These are phyloP conservation scores for Naegleria gruberi DNA, from an alignment of 208 protist genomes.

Conservation along the genomic window DNA sequence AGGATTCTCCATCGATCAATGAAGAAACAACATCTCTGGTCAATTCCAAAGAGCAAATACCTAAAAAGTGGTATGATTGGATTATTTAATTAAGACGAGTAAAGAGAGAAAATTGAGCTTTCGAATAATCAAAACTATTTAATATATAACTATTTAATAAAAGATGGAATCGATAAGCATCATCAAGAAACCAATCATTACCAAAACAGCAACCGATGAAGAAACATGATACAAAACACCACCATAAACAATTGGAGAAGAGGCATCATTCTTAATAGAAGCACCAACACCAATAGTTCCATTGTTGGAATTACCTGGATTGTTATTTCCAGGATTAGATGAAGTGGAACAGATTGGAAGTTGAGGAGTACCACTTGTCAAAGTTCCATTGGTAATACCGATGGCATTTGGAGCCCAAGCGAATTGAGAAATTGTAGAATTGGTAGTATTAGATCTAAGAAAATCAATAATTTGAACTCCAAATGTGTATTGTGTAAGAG, in stretches of 20 bases:
- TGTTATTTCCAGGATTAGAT: too few relatives aligned
- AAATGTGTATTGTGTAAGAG: not conserved
- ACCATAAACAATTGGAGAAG: not conserved
- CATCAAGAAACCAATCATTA: not conserved
- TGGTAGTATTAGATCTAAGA: not conserved
- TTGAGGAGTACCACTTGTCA: not conserved
- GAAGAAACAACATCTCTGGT: not conserved
- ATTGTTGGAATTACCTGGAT: not conserved
- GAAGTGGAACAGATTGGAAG: not conserved
- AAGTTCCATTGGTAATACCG: not conserved
- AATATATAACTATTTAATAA: too few relatives aligned
- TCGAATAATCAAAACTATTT: too few relatives aligned
- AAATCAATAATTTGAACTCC: not conserved
- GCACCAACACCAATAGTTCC: not conserved
- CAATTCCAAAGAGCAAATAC: not conserved
- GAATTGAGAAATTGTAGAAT: not conserved
- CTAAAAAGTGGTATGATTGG: not conserved
- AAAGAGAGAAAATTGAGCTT: too few relatives aligned
- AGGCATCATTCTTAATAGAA: too few relatives aligned
- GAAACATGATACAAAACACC: not conserved
- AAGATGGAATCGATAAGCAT: not conserved
- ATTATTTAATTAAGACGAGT: too few relatives aligned
- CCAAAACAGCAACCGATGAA: not conserved
- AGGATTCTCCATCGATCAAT: not conserved
- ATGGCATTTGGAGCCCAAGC: not conserved